Percentiles rank a stretch among this genome's conserved stretches.
Evolutionary conservation across 208 protist species (phyloP).

Genomic region (Trypanosoma lewisi): DNA sequence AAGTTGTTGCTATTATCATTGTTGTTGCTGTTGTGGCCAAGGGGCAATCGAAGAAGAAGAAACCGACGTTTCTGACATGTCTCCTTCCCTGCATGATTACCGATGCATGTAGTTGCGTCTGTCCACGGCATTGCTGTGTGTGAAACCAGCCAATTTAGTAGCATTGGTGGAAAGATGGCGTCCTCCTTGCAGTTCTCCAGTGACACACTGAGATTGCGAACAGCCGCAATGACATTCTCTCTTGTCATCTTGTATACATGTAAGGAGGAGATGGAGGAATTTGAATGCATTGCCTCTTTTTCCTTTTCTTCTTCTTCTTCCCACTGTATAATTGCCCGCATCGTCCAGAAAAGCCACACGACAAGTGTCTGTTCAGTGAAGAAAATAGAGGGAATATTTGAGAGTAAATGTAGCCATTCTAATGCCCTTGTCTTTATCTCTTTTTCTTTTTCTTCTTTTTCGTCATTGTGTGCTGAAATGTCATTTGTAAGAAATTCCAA

Average conservation of each 20-base stretch:
- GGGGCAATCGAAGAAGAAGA: slow-evolving; percentile 20
- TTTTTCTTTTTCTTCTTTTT: not conserved
- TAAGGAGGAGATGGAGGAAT: not conserved
- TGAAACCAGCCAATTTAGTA: slow-evolving; percentile 45
- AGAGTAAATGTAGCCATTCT: slow-evolving; percentile 25
- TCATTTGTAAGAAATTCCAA: slow-evolving; percentile 11
- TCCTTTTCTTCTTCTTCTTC: slow-evolving; percentile 9
- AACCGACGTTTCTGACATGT: slow-evolving; percentile 16
- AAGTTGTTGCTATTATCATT: not conserved
- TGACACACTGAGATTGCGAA: slow-evolving; percentile 19
- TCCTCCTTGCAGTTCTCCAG: slow-evolving; percentile 16
- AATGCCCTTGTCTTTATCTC: too few species aligned
- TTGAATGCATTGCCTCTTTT: not conserved
- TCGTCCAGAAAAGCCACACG: slow-evolving; percentile 35
- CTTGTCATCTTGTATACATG: not conserved
- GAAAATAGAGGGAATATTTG: slow-evolving; percentile 19
- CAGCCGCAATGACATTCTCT: slow-evolving; percentile 8
- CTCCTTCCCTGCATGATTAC: not conserved
- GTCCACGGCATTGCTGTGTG: slow-evolving; percentile 23
- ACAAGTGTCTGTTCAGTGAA: slow-evolving; percentile 26
- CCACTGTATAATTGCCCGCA: slow-evolving; percentile 22
- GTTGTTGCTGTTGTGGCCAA: slow-evolving; percentile 8
- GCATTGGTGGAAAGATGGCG: slow-evolving; percentile 38
- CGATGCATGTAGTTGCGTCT: slow-evolving; percentile 25
- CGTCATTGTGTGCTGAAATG: not conserved